These are phyloP conservation scores for Fusarium chuoi DNA, from an alignment of 2,329 filamentous ascomycete species.

Conservation along the genomic window DNA sequence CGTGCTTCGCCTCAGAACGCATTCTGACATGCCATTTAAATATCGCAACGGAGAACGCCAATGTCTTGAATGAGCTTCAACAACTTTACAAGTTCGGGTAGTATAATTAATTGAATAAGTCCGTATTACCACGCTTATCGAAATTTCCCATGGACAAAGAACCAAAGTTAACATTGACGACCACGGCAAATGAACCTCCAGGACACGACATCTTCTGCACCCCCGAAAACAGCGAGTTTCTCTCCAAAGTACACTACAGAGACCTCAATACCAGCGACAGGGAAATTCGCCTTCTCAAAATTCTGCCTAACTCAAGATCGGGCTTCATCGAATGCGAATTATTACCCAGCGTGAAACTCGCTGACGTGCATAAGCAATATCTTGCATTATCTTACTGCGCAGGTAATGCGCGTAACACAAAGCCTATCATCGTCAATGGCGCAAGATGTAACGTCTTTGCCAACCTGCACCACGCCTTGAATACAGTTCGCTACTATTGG, in stretches of 20 bases:
- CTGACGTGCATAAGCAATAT: neutral
- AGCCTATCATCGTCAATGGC: neutral
- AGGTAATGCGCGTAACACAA: neutral
- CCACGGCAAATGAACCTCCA: neutral
- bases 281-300: neutral
- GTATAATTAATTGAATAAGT: rapidly evolving
- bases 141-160: neutral
- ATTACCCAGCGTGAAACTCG: neutral
- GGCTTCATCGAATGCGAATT: neutral
- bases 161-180: rapidly evolving
- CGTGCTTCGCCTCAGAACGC: neutral
- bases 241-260: neutral
- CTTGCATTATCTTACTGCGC: neutral
- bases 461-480: neutral
- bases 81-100: neutral
- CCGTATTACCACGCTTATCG: rapidly evolving
- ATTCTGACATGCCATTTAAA: neutral
- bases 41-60: neutral
- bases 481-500: neutral
- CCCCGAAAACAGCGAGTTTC: constrained; percentile 7
- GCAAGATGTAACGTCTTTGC: neutral
- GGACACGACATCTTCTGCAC: constrained; percentile 25
- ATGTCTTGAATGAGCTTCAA: neutral
- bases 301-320: rapidly evolving
- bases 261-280: rapidly evolving